A percentile compares a stretch with the other conserved stretches of the same genome.
These are phyloP conservation scores for Jatropha podagrica DNA, from an alignment of 441 rosid species.

Conservation along the genomic window DNA sequence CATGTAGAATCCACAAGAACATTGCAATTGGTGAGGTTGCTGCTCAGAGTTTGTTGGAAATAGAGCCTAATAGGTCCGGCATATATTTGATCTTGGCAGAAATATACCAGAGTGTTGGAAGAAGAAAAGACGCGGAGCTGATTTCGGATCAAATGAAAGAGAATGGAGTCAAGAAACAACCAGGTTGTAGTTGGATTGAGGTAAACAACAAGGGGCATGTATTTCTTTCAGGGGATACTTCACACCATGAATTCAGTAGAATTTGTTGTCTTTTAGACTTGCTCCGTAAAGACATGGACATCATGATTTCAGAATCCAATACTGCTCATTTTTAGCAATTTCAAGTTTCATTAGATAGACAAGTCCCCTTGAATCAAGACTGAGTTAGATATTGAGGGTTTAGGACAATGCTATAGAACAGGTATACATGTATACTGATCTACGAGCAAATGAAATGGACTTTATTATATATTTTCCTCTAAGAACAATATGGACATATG, in stretches of 20 bases:
- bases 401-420: background rate
- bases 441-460: background rate
- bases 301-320: background rate
- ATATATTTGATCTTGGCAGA: slow-evolving; percentile 20
- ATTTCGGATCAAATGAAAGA: slow-evolving; percentile 12
- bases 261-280: slow-evolving; percentile 13
- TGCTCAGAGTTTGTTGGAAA: slow-evolving; percentile 15
- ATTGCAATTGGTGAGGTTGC: slow-evolving; percentile 16
- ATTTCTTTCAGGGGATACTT: slow-evolving; percentile 19
- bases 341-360: background rate
- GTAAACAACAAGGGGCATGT: slow-evolving; percentile 17
- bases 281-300: slow-evolving; percentile 9
- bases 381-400: background rate
- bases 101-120: slow-evolving; percentile 13
- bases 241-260: slow-evolving; percentile 7
- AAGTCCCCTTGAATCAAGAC: background rate
- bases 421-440: background rate
- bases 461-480: background rate
- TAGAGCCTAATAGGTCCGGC: slow-evolving; percentile 13
- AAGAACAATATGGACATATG: no score
- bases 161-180: slow-evolving; percentile 21
- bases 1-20: slow-evolving; percentile 24
- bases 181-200: slow-evolving; percentile 26
- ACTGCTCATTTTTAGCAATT: background rate
- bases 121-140: slow-evolving; percentile 12